Evolutionary conservation across 768 basidiomycete species (phyloP).

Genomic region (Mycena vulgaris): DNA sequence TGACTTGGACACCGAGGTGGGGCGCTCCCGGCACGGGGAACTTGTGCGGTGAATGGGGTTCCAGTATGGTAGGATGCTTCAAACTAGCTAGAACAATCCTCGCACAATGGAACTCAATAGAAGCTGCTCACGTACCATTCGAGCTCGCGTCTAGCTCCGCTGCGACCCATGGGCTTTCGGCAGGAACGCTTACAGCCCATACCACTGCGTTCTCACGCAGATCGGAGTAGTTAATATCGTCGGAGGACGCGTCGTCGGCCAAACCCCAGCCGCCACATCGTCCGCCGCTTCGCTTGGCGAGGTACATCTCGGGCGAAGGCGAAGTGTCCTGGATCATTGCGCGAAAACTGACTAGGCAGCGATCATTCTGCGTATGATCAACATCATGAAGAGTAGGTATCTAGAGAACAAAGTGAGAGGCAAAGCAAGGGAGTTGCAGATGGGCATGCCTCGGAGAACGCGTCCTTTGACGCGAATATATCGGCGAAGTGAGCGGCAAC

Average conservation of each 20-base stretch:
- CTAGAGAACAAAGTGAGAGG: conserved; percentile 48
- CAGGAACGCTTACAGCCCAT: conserved; percentile 86
- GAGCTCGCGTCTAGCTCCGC: conserved; percentile 45
- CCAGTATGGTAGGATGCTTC: conserved; percentile 12
- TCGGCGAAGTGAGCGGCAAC: conserved; percentile 65
- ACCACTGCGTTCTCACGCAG: conserved; percentile 75
- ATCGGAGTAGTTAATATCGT: conserved; percentile 47
- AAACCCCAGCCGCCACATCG: conserved; percentile 86
- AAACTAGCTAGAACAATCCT: conserved; percentile 12
- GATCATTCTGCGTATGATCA: conserved; percentile 61
- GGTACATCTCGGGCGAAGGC: conserved; percentile 79
- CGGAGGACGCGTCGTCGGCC: conserved; percentile 47
- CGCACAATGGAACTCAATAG: conserved; percentile 3
- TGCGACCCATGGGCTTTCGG: conserved; percentile 72
- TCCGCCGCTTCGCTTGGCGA: conserved; percentile 60
- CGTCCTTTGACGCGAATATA: conserved; percentile 58
- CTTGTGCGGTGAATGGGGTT: conserved; percentile 60
- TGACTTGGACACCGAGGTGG: conserved; percentile 82
- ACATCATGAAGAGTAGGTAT: conserved; percentile 69
- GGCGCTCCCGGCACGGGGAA: conserved; percentile 68
- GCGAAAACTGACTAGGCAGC: conserved; percentile 79
- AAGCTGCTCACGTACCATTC: conserved; percentile 30
- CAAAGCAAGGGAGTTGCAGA: neutral
- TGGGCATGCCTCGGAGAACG: conserved; percentile 56
- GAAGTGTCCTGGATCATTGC: conserved; percentile 91